phyloP scores from a whole-genome alignment of 805 yeast species.

The Priceomyces melissophilus region DNA sequence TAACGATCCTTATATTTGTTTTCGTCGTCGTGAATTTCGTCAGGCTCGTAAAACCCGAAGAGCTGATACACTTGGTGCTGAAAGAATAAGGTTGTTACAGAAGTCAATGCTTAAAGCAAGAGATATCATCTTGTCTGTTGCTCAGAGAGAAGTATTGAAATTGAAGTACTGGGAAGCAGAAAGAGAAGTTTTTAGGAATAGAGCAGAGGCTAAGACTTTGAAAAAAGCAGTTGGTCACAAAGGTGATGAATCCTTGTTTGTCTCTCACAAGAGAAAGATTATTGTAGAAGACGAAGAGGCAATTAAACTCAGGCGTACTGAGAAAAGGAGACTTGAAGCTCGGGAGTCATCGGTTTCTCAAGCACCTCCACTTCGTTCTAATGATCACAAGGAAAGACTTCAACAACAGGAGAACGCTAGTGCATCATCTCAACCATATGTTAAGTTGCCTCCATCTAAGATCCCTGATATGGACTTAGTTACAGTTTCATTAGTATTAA shows the following conservation, averaged over 20 bases:
- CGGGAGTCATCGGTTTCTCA: slow-evolving; percentile 13
- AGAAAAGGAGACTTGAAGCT: slow-evolving; percentile 16
- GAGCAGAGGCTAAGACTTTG: slow-evolving; percentile 66
- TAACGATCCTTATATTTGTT: slow-evolving; percentile 90
- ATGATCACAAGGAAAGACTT: slow-evolving; percentile 12
- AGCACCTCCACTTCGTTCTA: slow-evolving; percentile 10
- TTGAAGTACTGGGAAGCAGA: slow-evolving; percentile 62
- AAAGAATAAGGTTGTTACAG: slow-evolving; percentile 69
- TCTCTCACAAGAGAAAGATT: slow-evolving; percentile 69
- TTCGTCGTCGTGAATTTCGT: slow-evolving; percentile 91
- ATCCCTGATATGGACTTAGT: slow-evolving; percentile 90
- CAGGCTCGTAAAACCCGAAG: slow-evolving; percentile 95
- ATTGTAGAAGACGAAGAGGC: slow-evolving; percentile 32
- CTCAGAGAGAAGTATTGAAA: slow-evolving; percentile 69
- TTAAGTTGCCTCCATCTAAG: slow-evolving; percentile 82
- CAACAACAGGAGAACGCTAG: slow-evolving; percentile 14
- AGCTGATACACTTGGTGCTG: slow-evolving; percentile 87
- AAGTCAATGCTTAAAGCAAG: slow-evolving; percentile 75
- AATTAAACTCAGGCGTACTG: slow-evolving; percentile 20
- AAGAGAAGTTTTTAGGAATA: slow-evolving; percentile 61
- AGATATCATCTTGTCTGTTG: slow-evolving; percentile 62
- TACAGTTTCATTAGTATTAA: slow-evolving; percentile 70
- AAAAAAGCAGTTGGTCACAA: slow-evolving; percentile 73
- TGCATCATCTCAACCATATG: slow-evolving; percentile 66
- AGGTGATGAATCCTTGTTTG: slow-evolving; percentile 81